Evolutionary conservation across 1,139 yeast genomes (phyloP), one percentile per base, ranked within the genome.

Genomic region (Arxiozyma heterogenica): DNA sequence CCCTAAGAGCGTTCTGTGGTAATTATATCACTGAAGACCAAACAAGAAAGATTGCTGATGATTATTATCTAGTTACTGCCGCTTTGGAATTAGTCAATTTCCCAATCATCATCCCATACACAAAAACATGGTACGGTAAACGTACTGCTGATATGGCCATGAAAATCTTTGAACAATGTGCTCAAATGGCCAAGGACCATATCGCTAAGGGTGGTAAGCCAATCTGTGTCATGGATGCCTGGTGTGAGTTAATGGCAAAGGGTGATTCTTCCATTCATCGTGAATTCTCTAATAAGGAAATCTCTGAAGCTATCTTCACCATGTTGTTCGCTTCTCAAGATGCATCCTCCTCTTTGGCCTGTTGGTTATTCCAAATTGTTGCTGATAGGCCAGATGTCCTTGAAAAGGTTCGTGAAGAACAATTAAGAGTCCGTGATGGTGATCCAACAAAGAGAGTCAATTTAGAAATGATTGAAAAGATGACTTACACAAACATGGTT

Each of bases 121-220:
- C 98, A 59, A 93, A 90, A 75, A 86, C 98, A 47, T 93, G 98
- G 98, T 89, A 91, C 73, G 98, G 98, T 62, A 86, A 87, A 75
- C 82, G 79, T 69, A 86, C 91, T 65, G 95, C 97, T 55, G 96
- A 93, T 70, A 81, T 84, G 75, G 89, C 96, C 43, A 91, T 93
- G 97, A 83, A 82, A 66, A 84, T 88, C 65, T 90, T 93, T 64
- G 96, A 84, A 66, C 73, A 73, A 41, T 91, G 98, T 74, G 95
- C 98, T 44, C 90, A 79, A 60, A 80, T 76, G 80, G 87, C 98
- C 55, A 91, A 91, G 71, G 78, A 78, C 56, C 83, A 83, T 67
- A 86, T 93, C 68, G 85, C 80, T 53, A 75, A 78, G n/a, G 90
- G 90, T 60, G 95, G 91, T 53, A 73, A 79, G 57, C 88, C 96